phyloP scores from a whole-genome alignment of 2,329 filamentous ascomycete genomes.

The Metarhizium rileyi region DNA sequence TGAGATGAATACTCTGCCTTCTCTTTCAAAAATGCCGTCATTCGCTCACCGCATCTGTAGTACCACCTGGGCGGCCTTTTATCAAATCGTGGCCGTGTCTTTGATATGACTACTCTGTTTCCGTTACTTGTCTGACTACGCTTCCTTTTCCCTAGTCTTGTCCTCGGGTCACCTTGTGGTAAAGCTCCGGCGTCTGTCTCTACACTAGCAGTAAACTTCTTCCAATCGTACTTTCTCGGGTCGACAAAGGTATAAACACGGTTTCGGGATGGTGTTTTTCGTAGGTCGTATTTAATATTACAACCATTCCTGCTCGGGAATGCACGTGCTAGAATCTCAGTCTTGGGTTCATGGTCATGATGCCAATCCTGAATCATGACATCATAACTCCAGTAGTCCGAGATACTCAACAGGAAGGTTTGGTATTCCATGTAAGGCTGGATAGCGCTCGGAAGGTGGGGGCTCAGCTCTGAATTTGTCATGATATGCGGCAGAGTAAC shows the following conservation, averaged over 20 bases:
- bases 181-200: background rate
- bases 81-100: background rate
- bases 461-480: constrained; percentile 1
- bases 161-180: background rate
- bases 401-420: background rate
- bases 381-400: background rate
- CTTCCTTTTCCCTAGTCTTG: background rate
- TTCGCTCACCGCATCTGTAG: background rate
- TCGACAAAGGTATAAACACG: background rate
- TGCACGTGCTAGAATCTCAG: background rate
- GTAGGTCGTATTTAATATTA: background rate
- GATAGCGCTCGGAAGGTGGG: background rate
- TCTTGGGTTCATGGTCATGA: background rate
- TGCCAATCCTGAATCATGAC: background rate
- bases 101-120: background rate
- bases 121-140: background rate
- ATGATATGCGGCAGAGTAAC: constrained; percentile 16
- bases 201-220: background rate
- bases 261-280: background rate
- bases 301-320: background rate
- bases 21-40: background rate
- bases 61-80: background rate
- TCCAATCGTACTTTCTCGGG: background rate
- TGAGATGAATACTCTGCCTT: background rate
- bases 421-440: background rate